Conservation (phyloP, 2,329 filamentous ascomycete genomes). For the Fusarium humuli region DNA sequence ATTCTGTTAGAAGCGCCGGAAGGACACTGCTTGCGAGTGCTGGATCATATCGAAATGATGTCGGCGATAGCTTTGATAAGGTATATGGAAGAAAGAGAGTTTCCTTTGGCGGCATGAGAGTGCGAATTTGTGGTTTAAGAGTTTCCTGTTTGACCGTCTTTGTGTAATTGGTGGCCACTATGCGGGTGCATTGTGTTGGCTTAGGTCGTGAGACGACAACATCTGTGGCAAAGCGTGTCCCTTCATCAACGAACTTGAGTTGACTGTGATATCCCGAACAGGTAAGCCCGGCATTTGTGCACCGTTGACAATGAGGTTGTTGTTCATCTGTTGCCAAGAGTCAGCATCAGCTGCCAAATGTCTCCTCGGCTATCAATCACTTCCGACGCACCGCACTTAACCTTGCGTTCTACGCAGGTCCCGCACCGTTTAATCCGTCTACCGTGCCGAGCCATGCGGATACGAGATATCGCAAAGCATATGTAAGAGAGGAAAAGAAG, state of each 20-base stretch:
- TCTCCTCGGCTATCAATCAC: neutral
- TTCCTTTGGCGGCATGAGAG: neutral
- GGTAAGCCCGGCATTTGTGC: conserved; percentile 20
- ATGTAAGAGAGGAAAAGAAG: neutral
- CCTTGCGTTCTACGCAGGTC: conserved; percentile 33
- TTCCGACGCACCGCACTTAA: conserved; percentile 26
- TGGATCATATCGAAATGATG: neutral
- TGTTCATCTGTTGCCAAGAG: conserved; percentile 12
- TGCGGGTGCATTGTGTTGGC: neutral
- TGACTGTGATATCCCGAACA: conserved; percentile 30
- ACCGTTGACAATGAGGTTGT: conserved; percentile 29
- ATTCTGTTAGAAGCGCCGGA: conserved; percentile 3
- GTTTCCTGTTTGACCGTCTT: neutral
- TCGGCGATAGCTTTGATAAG: conserved; percentile 17
- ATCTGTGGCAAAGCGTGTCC: conserved; percentile 2
- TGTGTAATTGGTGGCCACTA: neutral
- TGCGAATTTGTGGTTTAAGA: neutral
- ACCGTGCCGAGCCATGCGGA: conserved; percentile 27
- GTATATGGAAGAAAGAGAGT: conserved; percentile 28
- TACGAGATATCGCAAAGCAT: neutral
- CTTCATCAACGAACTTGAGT: conserved; percentile 32
- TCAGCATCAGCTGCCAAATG: neutral
- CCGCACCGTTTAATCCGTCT: conserved; percentile 34
- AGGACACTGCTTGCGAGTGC: neutral
- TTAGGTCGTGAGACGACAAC: neutral